Evolutionary conservation across 2,329 filamentous ascomycete genomes (phyloP).

Genomic region (Pseudogymnoascus sp.): DNA sequence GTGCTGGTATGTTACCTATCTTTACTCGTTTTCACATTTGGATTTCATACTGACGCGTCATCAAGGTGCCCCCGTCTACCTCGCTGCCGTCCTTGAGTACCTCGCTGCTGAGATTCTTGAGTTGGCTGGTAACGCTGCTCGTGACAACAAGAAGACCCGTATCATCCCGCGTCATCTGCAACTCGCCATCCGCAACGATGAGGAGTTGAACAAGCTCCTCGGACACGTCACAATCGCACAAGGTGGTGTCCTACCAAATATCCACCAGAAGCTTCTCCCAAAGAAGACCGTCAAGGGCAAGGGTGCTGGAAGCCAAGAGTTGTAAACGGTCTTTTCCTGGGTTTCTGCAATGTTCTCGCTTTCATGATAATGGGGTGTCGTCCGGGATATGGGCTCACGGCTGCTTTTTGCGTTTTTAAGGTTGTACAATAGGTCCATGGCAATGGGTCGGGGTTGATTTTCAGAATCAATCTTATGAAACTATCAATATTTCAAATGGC

Average conservation of each 20-base stretch:
- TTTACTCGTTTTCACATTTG: conserved; percentile 6
- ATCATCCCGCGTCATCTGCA: conserved; percentile 98
- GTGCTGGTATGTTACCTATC: conserved; percentile 59
- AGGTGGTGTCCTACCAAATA: conserved; percentile 94
- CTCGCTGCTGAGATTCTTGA: conserved; percentile 98
- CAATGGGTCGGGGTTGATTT: conserved; percentile 31
- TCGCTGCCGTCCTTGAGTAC: conserved; percentile 96
- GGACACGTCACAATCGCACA: conserved; percentile 95
- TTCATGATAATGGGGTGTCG: conserved; percentile 65
- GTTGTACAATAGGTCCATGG: conserved; percentile 69
- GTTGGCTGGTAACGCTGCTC: conserved; percentile 94
- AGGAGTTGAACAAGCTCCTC: conserved; percentile 98
- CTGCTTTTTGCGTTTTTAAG: conserved; percentile 51
- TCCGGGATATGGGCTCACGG: conserved; percentile 68
- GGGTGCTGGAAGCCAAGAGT: conserved; percentile 89
- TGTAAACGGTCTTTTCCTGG: conserved; percentile 56
- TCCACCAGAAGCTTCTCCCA: conserved; percentile 95
- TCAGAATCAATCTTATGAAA: conserved; percentile 29
- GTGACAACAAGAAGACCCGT: conserved; percentile 99
- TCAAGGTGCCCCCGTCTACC: conserved; percentile 79
- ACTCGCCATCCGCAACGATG: conserved; percentile 98
- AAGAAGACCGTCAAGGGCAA: conserved; percentile 98
- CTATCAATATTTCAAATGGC: conserved; percentile 13
- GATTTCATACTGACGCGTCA: conserved; percentile 21
- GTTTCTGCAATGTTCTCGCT: conserved; percentile 49